Percentiles rank a stretch among this genome's conserved stretches.
phyloP scores from a whole-genome alignment of 2,329 filamentous ascomycete species.

The Ophiostoma populinum region DNA sequence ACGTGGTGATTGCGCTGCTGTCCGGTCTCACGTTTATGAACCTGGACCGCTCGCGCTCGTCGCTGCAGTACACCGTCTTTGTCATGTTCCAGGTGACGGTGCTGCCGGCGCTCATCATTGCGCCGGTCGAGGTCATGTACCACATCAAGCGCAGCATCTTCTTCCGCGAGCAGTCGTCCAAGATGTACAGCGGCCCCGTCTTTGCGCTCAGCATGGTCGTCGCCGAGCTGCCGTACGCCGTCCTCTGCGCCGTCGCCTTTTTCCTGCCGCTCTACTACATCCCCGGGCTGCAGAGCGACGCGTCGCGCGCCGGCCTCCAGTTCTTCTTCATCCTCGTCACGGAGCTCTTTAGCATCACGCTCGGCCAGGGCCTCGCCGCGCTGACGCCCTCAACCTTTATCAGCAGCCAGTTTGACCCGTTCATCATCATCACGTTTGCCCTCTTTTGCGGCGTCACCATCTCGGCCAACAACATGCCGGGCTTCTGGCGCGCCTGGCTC shows the following conservation, averaged over 20 bases:
- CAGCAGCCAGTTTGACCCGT: conserved; percentile 63
- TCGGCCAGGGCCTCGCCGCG: conserved; percentile 61
- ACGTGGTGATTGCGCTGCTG: conserved; percentile 59
- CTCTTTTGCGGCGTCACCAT: conserved; percentile 83
- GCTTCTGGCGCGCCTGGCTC: conserved; percentile 64
- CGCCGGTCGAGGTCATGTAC: conserved; percentile 72
- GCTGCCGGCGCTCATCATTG: conserved; percentile 65
- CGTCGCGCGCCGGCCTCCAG: conserved; percentile 61
- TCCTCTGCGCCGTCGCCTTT: conserved; percentile 65
- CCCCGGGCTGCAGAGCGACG: conserved; percentile 48
- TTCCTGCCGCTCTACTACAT: conserved; percentile 77
- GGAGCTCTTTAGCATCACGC: conserved; percentile 67
- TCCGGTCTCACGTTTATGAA: conserved; percentile 67
- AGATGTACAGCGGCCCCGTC: conserved; percentile 69
- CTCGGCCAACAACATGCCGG: conserved; percentile 58
- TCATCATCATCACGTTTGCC: conserved; percentile 65
- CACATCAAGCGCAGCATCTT: conserved; percentile 64
- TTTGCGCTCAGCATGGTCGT: conserved; percentile 66
- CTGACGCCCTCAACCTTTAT: conserved; percentile 67
- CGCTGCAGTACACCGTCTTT: conserved; percentile 74
- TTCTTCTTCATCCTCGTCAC: conserved; percentile 75
- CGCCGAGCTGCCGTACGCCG: conserved; percentile 69
- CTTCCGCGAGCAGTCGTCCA: conserved; percentile 71
- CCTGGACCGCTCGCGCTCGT: conserved; percentile 56
- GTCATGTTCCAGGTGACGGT: conserved; percentile 83